Base-by-base conservation (phyloP, 2,329 filamentous ascomycete species). In the Ascochyta viciae-villosae region DNA sequence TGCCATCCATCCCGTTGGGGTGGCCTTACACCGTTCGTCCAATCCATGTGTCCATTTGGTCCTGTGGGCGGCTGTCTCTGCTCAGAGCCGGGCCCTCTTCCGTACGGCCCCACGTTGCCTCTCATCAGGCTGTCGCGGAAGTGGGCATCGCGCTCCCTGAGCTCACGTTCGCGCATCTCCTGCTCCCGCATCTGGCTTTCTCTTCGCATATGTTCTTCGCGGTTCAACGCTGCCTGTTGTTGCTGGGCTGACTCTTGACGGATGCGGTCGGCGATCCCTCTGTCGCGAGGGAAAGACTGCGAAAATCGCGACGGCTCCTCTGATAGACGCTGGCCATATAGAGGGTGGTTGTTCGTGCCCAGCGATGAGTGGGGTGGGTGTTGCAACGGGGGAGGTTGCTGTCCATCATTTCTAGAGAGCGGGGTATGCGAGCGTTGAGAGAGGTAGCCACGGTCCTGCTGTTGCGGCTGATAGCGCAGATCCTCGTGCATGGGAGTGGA, bases 401-500 rank as follows among this genome's bases (percentile, higher is more conserved):
- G 70, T 3, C 62, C 64, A 10, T 74, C 71, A 6, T 58, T 39
- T 40, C 68, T 61, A 6, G 71, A 67, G 1, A 72, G 60, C 6
- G 72, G 73, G n/a, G 73, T 75, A 29, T 74, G 73, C 9, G 73
- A 71, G 34, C 72, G 68, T 42, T 70, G 73, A 13, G 64, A 54
- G 16, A 66, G 31, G 39, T 70, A 74, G 0, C 50, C 57, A 8
- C 72, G 68, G 34, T 74, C 71, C 26, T 64, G 66, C 47, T 64
- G 71, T 7, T 56, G 57, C 41, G 67, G 50, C 39, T 65, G 63
- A 42, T 72, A 74, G 19, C 72, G 67, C 26, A 63, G 10, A 31
- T 74, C 71, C 39, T 73, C 70, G 19, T 68, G 68, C 15, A 64
- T 50, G 5, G 65, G 62, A 5, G 50, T 58, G n/a, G 69, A 63